Percentiles rank a stretch among this genome's conserved stretches.
Evolutionary conservation across 1,284 basidiomycete species (phyloP).

Genomic region (Phellopilus nigrolimitatus): DNA sequence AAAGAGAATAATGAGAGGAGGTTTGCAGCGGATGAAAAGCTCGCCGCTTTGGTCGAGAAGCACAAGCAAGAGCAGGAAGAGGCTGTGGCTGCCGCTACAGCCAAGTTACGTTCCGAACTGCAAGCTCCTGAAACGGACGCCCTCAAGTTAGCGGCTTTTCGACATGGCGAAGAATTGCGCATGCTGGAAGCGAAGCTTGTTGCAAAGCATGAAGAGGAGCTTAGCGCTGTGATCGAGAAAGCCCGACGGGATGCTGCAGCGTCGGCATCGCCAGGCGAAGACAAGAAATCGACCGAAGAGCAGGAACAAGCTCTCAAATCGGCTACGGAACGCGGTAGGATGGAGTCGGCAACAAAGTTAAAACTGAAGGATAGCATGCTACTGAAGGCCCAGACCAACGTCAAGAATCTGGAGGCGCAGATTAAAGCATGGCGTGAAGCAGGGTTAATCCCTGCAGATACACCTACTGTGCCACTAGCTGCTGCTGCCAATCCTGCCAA

Average conservation of each 20-base stretch:
- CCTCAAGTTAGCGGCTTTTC: conserved; percentile 41
- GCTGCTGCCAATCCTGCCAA: conserved; percentile 23
- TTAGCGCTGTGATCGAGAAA: conserved; percentile 35
- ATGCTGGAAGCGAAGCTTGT: conserved; percentile 48
- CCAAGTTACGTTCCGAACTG: conserved; percentile 42
- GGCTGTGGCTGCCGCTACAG: conserved; percentile 49
- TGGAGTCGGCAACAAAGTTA: conserved; percentile 53
- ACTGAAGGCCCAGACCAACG: conserved; percentile 47
- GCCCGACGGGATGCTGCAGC: conserved; percentile 38
- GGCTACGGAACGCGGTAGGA: conserved; percentile 62
- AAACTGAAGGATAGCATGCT: conserved; percentile 69
- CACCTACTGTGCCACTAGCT: conserved; percentile 20
- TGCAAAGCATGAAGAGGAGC: conserved; percentile 49
- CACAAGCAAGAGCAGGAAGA: conserved; percentile 34
- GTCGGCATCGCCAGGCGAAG: conserved; percentile 39
- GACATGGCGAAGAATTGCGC: conserved; percentile 56
- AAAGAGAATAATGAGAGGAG: conserved; percentile 35
- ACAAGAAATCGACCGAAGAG: conserved; percentile 32
- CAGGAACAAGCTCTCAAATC: conserved; percentile 53
- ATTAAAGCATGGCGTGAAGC: conserved; percentile 50
- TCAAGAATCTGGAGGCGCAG: conserved; percentile 64
- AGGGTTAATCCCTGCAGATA: conserved; percentile 36
- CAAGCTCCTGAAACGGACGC: conserved; percentile 25
- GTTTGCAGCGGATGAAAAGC: conserved; percentile 34
- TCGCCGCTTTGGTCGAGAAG: conserved; percentile 27